These are phyloP conservation scores for Galerina sulciceps DNA, from an alignment of 768 basidiomycete genomes.

Conservation along the genomic window DNA sequence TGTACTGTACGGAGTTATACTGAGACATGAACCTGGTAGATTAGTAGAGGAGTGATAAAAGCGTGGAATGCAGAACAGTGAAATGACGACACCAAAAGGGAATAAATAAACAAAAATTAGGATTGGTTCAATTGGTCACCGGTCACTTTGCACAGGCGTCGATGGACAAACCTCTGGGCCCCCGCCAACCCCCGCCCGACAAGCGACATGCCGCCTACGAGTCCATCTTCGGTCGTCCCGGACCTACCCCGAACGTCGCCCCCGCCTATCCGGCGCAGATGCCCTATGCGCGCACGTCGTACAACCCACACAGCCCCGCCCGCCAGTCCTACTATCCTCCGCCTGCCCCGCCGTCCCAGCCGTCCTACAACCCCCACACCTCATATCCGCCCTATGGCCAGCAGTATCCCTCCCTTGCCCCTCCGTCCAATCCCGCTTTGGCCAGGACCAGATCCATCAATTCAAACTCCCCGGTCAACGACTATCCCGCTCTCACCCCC, in stretches of 20 bases:
- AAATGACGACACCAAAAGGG: background rate
- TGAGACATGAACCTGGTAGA: too few relatives aligned
- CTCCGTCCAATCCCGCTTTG: slow-evolving; percentile 39
- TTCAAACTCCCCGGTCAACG: slow-evolving; percentile 46
- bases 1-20: too few relatives aligned
- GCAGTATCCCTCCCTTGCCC: slow-evolving; percentile 37
- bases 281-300: slow-evolving; percentile 48
- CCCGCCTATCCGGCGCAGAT: slow-evolving; percentile 27
- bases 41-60: background rate
- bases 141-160: slow-evolving; percentile 13
- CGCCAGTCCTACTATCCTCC: slow-evolving; percentile 26
- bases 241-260: slow-evolving; percentile 24
- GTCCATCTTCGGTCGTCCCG: slow-evolving; percentile 84
- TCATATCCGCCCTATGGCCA: slow-evolving; percentile 40
- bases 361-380: slow-evolving; percentile 39
- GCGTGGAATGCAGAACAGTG: background rate
- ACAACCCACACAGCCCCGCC: slow-evolving; percentile 36
- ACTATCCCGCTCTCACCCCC: slow-evolving; percentile 65
- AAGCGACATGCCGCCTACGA: slow-evolving; percentile 85
- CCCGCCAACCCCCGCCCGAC: slow-evolving; percentile 59
- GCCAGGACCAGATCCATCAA: slow-evolving; percentile 56
- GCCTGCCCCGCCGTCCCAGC: slow-evolving; percentile 16
- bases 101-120: background rate
- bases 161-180: slow-evolving; percentile 61
- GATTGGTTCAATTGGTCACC: background rate